A percentile compares a stretch with the other conserved stretches of the same genome.
Evolutionary conservation across 768 basidiomycete genomes (phyloP).

Genomic region (Leucocoprinus sp.): DNA sequence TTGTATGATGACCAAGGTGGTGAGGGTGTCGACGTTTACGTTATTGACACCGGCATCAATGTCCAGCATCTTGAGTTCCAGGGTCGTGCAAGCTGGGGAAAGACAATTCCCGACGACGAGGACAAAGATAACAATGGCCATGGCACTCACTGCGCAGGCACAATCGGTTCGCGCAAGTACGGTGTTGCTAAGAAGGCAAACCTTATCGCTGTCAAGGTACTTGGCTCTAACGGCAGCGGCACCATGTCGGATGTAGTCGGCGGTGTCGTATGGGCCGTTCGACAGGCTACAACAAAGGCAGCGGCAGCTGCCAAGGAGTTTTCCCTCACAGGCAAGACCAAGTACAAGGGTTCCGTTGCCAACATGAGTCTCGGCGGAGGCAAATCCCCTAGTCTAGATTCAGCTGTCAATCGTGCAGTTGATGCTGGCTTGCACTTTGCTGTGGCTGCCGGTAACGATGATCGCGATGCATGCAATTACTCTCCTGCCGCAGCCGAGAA

Average conservation of each 20-base stretch:
- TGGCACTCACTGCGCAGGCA: conserved; percentile 26
- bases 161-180: conserved; percentile 16
- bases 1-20: conserved; percentile 66
- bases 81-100: conserved; percentile 88
- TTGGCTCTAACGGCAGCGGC: conserved; percentile 20
- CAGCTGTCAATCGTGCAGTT: conserved; percentile 21
- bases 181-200: conserved; percentile 22
- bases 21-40: conserved; percentile 88
- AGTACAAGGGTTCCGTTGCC: conserved; percentile 18
- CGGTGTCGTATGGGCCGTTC: conserved; percentile 13
- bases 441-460: conserved; percentile 24
- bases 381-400: conserved; percentile 19
- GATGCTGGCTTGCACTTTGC: conserved; percentile 23
- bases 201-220: conserved; percentile 34
- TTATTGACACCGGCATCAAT: conserved; percentile 89
- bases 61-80: conserved; percentile 77
- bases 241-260: conserved; percentile 9
- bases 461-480: conserved; percentile 18
- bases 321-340: conserved; percentile 10
- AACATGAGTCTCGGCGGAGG: conserved; percentile 26
- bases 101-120: conserved; percentile 77
- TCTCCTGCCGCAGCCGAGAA: conserved; percentile 25
- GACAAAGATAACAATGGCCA: conserved; percentile 48
- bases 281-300: not conserved
- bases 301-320: conserved; percentile 14